A percentile compares a stretch with the other conserved stretches of the same genome.
phyloP scores from a whole-genome alignment of 331 rosid species.

The Arachis monticola region DNA sequence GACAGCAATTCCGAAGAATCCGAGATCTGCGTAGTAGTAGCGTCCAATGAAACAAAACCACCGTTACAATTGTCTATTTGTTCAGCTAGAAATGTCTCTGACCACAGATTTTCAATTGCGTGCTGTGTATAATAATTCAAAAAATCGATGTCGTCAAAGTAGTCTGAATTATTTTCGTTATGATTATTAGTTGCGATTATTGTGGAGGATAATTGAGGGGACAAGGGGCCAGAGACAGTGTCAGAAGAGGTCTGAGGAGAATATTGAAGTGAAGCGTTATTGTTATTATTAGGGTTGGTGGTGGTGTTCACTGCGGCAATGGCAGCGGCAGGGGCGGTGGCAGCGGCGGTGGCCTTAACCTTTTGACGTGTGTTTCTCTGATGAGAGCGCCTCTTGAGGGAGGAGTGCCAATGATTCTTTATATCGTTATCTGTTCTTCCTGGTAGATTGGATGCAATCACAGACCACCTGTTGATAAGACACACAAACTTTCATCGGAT shows the following conservation, averaged over 20 bases:
- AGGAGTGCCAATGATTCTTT: slow-evolving; percentile 72
- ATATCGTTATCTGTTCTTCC: slow-evolving; percentile 78
- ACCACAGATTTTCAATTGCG: slow-evolving; percentile 37
- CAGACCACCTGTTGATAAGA: slow-evolving; percentile 58
- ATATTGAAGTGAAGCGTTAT: neutral
- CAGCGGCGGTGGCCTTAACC: neutral
- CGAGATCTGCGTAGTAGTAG: neutral
- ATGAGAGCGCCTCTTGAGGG: slow-evolving; percentile 48
- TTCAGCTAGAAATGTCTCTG: slow-evolving; percentile 22
- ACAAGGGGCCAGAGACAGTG: slow-evolving; percentile 29
- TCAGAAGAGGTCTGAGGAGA: slow-evolving; percentile 5
- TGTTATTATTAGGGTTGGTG: neutral
- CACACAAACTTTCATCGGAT: too few relatives aligned
- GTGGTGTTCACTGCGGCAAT: too few relatives aligned
- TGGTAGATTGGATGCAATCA: slow-evolving; percentile 57
- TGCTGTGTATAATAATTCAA: slow-evolving; percentile 17
- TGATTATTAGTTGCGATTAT: neutral
- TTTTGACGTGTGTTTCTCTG: neutral
- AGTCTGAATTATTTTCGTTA: neutral
- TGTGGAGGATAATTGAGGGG: slow-evolving; percentile 46
- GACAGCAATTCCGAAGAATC: neutral
- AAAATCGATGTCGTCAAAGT: neutral
- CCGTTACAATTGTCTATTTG: neutral
- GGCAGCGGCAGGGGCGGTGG: too few relatives aligned
- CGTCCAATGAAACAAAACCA: neutral